phyloP scores from a whole-genome alignment of 75 land plant species.

The Pinus tabuliformis region DNA sequence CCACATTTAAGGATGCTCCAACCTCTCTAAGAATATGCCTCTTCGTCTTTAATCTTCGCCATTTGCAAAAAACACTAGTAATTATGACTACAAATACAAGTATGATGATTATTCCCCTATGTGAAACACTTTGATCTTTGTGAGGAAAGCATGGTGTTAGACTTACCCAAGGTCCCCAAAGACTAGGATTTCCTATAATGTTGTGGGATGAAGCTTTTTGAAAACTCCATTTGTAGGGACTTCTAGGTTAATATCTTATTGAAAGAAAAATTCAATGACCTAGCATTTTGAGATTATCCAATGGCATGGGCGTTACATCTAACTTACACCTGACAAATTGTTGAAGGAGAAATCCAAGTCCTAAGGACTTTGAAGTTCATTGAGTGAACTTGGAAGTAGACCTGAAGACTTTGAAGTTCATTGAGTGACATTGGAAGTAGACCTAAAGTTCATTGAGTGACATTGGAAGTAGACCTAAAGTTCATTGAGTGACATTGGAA shows the following conservation, averaged over 20 bases:
- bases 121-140: background rate
- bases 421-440: conserved; percentile 3
- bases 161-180: conserved; percentile 10
- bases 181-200: conserved; percentile 13
- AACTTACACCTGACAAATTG: conserved; percentile 19
- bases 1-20: background rate
- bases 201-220: background rate
- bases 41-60: background rate
- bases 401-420: conserved; percentile 15
- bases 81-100: background rate
- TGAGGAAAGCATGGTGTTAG: background rate
- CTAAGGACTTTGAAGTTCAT: conserved; percentile 19
- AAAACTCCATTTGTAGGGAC: conserved; percentile 21
- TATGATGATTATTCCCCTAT: background rate
- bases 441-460: conserved; percentile 18
- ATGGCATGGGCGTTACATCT: conserved; percentile 28
- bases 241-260: conserved; percentile 15
- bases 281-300: conserved; percentile 15
- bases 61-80: too few relatives aligned
- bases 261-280: conserved; percentile 26
- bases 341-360: conserved; percentile 28
- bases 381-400: conserved; percentile 1
- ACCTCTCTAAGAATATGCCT: background rate
- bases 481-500: conserved; percentile 31
- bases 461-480: conserved; percentile 24